Percentiles rank a stretch among this genome's conserved stretches.
Conservation (phyloP, 305 asterid species). For the Fraxinus nigra region DNA sequence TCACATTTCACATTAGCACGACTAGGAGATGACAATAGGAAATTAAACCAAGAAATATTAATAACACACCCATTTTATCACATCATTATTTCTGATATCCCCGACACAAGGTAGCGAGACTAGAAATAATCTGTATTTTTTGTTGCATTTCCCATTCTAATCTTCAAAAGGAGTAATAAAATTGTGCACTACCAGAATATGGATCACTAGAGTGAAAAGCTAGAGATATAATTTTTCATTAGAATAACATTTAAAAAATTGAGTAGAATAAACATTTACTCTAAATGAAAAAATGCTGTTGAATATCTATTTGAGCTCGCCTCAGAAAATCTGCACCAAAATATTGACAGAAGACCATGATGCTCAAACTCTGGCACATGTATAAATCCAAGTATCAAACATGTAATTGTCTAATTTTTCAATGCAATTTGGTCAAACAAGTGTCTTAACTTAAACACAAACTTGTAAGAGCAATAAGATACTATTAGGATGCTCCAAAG, state of each 20-base stretch:
- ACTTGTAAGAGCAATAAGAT: neutral
- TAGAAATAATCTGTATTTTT: neutral
- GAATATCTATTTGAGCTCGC: neutral
- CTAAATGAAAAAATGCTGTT: neutral
- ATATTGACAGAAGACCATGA: neutral
- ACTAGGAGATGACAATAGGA: constrained; percentile 2
- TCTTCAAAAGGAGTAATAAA: neutral
- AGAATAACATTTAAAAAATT: neutral
- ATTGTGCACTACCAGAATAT: neutral
- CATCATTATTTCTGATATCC: neutral
- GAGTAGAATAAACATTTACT: neutral
- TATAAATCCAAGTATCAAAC: neutral
- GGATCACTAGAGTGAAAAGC: neutral
- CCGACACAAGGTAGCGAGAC: neutral
- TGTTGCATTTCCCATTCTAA: neutral
- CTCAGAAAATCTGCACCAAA: neutral
- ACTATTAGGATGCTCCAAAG: neutral
- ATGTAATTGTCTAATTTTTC: neutral
- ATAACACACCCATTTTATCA: neutral
- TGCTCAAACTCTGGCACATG: neutral
- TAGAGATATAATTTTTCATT: neutral
- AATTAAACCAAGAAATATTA: neutral
- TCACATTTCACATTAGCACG: neutral
- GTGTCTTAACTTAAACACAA: neutral
- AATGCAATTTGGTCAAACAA: neutral